A percentile compares a stretch with the other conserved stretches of the same genome.
phyloP scores from a whole-genome alignment of 2,329 filamentous ascomycete genomes.

The Helminthosporium solani region DNA sequence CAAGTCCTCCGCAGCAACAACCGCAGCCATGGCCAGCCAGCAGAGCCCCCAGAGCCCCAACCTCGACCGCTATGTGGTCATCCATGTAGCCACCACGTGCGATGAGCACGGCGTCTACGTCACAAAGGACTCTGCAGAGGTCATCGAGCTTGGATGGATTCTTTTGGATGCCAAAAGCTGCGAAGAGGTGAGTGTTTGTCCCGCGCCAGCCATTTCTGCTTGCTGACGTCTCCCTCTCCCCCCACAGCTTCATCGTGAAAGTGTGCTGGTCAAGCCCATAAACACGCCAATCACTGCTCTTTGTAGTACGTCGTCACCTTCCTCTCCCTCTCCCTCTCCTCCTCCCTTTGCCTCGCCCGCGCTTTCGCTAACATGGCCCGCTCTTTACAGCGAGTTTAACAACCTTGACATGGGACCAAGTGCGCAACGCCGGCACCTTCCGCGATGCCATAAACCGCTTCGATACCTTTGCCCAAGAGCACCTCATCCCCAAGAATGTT shows the following conservation, averaged over 20 bases:
- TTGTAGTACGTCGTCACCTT: conserved; percentile 72
- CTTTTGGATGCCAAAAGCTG: conserved; percentile 86
- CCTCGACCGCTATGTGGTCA: conserved; percentile 95
- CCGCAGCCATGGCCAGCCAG: conserved; percentile 29
- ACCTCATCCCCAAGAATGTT: conserved; percentile 84
- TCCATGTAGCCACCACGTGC: conserved; percentile 97
- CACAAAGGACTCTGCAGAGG: conserved; percentile 97
- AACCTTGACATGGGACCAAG: conserved; percentile 98
- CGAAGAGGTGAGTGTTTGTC: conserved; percentile 68
- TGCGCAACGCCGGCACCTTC: conserved; percentile 95
- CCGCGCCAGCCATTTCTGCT: conserved; percentile 1
- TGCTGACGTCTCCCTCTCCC: conserved; percentile 39
- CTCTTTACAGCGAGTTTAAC: conserved; percentile 78
- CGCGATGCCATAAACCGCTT: conserved; percentile 95
- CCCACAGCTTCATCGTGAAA: conserved; percentile 94
- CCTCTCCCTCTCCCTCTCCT: not conserved
- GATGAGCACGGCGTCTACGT: conserved; percentile 99
- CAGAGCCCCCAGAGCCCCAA: conserved; percentile 35
- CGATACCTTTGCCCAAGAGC: conserved; percentile 88
- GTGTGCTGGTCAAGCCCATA: conserved; percentile 94
- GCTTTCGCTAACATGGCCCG: conserved; percentile 30
- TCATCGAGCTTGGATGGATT: conserved; percentile 99
- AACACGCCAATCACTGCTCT: conserved; percentile 98
- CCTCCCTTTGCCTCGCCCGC: conserved; percentile 1
- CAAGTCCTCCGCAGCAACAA: not conserved